phyloP scores from a whole-genome alignment of 2,329 filamentous ascomycete species.

The Fusarium kyushuense region DNA sequence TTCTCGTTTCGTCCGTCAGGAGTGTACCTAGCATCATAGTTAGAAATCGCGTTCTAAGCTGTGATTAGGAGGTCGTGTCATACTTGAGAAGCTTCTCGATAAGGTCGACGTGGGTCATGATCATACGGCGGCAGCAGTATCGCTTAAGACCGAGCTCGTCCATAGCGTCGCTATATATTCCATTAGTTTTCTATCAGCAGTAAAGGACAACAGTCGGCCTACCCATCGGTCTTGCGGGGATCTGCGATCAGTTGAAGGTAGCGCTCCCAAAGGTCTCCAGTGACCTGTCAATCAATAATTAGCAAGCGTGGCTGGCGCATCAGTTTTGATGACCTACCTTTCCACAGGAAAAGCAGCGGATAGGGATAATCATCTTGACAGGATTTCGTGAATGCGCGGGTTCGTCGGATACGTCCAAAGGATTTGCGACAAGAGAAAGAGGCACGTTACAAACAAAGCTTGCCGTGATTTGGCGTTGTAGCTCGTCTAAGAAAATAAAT shows the following conservation, averaged over 20 bases:
- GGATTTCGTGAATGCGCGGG: conserved; percentile 28
- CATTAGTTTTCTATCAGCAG: conserved; percentile 43
- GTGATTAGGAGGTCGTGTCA: conserved; percentile 43
- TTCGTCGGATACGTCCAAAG: conserved; percentile 20
- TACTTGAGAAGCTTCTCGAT: conserved; percentile 98
- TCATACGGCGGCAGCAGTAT: conserved; percentile 99
- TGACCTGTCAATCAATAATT: conserved; percentile 73
- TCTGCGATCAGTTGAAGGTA: conserved; percentile 91
- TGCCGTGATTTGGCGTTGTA: conserved; percentile 31
- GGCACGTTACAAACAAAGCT: conserved; percentile 37
- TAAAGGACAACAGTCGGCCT: conserved; percentile 49
- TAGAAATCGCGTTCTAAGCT: conserved; percentile 6
- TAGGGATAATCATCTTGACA: conserved; percentile 93
- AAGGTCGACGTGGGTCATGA: conserved; percentile 99
- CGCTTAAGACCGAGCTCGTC: conserved; percentile 92
- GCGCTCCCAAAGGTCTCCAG: conserved; percentile 96
- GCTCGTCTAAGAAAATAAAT: conserved; percentile 45
- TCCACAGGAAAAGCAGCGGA: conserved; percentile 98
- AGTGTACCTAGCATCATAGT: conserved; percentile 62
- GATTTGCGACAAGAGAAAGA: conserved; percentile 43
- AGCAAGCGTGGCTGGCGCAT: conserved; percentile 30
- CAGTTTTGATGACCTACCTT: conserved; percentile 73
- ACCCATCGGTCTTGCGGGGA: conserved; percentile 77
- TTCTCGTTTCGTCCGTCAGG: conserved; percentile 73
- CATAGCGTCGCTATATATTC: conserved; percentile 82